Base-by-base conservation (phyloP, 2,329 filamentous ascomycete species). In the Apiospora pterosperma region DNA sequence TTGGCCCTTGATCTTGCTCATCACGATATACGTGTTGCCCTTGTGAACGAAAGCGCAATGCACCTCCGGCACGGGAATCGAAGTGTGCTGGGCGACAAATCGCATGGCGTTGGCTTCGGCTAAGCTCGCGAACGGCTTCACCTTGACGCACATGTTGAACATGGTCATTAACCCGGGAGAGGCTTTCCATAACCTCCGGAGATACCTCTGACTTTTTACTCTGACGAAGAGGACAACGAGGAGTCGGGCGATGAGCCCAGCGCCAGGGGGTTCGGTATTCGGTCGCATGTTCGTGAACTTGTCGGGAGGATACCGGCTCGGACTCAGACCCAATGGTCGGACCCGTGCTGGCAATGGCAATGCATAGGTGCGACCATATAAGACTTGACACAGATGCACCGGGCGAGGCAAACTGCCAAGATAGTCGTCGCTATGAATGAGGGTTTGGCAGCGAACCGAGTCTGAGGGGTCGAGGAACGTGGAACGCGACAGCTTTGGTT, bases 1-100 rank as follows among this genome's bases (percentile, higher is more conserved):
- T 7, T 63, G 12, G 8, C 75, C 77, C 1, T 66, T 66, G 7
- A 77, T 69, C 4, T 72, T 68, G 39, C 76, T 72, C 81, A 85
- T 85, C 0, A 84, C 73, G 52, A 84, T 82, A 67, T 82, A 82
- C 0, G 78, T 73, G 4, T 67, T 67, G 23, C 75, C 76, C 7
- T 76, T 75, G 62, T 77, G 72, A 1, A 73, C 62, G 61, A 84
- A 84, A 38, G 80, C 74, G 66, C 75, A 81, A 66, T 81, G 74
- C 1, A 84, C 73, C 12, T 76, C 75, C 1, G 82, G 82, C 0
- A 83, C 77, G 2, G 81, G 81, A 23, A 84, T 76, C 0, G 72
- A 73, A 0, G 80, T 83, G 61, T 81, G 72, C 25, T 74, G 62
- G 1, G 75, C 72, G 34, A 84, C 66, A 59, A 76, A 81, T 44